A percentile compares a stretch with the other conserved stretches of the same genome.
Conservation (phyloP, 345 rosid genomes). For the Populus simonii region DNA sequence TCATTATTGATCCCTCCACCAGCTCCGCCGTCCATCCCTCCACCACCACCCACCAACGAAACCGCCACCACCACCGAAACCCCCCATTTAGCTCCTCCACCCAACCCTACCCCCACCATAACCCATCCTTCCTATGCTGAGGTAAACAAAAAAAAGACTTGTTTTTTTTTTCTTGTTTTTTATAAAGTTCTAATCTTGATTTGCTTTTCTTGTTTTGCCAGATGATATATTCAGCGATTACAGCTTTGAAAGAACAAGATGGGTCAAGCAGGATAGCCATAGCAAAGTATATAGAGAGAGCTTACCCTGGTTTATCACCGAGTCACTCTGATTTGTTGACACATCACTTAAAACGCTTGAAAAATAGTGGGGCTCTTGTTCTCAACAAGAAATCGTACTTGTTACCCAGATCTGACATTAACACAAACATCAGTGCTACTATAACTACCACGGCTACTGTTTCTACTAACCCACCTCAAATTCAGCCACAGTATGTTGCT, state of each 20-base stretch:
- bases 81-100: slow-evolving; percentile 8
- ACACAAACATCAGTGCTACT: not conserved
- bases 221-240: slow-evolving; percentile 77
- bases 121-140: slow-evolving; percentile 25
- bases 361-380: slow-evolving; percentile 45
- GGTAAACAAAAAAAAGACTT: not conserved
- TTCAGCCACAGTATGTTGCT: not conserved
- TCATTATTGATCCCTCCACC: slow-evolving; percentile 1
- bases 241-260: slow-evolving; percentile 55
- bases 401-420: slow-evolving; percentile 46
- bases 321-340: slow-evolving; percentile 53
- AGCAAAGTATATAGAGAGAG: slow-evolving; percentile 54
- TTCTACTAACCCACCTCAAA: slow-evolving; percentile 12
- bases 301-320: slow-evolving; percentile 43
- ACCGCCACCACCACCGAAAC: not conserved
- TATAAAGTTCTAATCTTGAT: not conserved
- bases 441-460: not conserved
- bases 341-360: slow-evolving; percentile 58
- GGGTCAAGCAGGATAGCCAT: slow-evolving; percentile 89
- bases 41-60: not conserved
- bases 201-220: slow-evolving; percentile 15
- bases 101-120: not conserved
- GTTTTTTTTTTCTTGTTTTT: not conserved
- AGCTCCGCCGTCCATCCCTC: not conserved
- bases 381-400: slow-evolving; percentile 65